A percentile compares a stretch with the other conserved stretches of the same genome.
Conservation (phyloP, 1,139 yeast species). For the Arxiozyma heterogenica region DNA sequence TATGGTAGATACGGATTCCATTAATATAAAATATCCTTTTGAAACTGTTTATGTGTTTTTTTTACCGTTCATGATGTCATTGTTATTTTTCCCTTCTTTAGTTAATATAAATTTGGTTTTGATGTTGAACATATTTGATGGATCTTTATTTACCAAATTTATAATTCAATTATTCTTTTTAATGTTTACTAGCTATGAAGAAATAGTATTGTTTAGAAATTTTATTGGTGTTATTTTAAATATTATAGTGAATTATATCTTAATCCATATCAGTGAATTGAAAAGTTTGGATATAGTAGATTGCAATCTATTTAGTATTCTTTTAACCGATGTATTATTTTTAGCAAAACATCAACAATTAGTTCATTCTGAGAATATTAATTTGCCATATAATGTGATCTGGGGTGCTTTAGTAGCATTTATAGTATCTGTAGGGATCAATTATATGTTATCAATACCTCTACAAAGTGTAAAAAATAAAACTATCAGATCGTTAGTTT, state of each 20-base stretch:
- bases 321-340: constrained; percentile 29
- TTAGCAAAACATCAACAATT: constrained; percentile 16
- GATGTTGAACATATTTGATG: constrained; percentile 18
- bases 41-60: constrained; percentile 22
- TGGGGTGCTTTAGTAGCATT: constrained; percentile 30
- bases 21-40: constrained; percentile 7
- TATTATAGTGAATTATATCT: constrained; percentile 16
- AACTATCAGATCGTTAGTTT: constrained; percentile 11
- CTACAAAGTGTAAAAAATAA: constrained; percentile 8
- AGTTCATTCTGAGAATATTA: constrained; percentile 9
- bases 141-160: constrained; percentile 11
- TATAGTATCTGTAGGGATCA: constrained; percentile 17
- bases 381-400: constrained; percentile 23
- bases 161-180: constrained; percentile 7
- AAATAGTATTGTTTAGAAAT: constrained; percentile 6
- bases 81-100: constrained; percentile 15
- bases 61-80: constrained; percentile 21
- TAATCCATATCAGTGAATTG: constrained; percentile 27
- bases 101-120: constrained; percentile 17
- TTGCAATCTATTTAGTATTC: constrained; percentile 32
- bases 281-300: constrained; percentile 33
- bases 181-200: constrained; percentile 6
- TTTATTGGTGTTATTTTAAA: constrained; percentile 24
- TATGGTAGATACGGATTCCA: neutral
- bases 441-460: constrained; percentile 17